Conservation (phyloP, 2,329 filamentous ascomycete genomes). For the Colletotrichum australisinense region DNA sequence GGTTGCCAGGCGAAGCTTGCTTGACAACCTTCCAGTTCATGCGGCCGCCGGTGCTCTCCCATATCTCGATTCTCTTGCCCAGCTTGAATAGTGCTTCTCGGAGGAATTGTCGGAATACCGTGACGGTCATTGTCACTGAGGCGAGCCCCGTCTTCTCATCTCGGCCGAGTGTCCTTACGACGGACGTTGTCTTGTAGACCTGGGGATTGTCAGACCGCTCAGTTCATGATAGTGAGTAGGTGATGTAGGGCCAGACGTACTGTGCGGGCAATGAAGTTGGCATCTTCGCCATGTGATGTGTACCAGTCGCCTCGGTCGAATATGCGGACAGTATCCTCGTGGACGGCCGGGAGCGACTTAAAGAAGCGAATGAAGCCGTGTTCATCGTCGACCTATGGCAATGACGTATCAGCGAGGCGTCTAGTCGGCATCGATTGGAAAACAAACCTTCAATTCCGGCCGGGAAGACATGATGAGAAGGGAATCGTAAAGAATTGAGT, state of each 20-base stretch:
- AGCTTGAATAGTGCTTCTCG: constrained; percentile 93
- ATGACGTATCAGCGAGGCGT: not conserved
- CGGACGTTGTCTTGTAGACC: constrained; percentile 98
- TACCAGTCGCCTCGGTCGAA: constrained; percentile 97
- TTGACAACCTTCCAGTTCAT: constrained; percentile 95
- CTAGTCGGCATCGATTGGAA: constrained; percentile 17
- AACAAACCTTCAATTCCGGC: constrained; percentile 74
- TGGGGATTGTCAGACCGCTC: constrained; percentile 43
- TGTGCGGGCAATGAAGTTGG: constrained; percentile 83
- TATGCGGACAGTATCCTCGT: constrained; percentile 83
- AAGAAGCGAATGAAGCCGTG: constrained; percentile 97
- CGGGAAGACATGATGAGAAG: constrained; percentile 72
- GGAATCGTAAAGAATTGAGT: not conserved
- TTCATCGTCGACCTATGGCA: constrained; percentile 87
- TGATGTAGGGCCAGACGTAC: constrained; percentile 53
- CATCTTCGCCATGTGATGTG: constrained; percentile 90
- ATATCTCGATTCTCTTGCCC: constrained; percentile 92
- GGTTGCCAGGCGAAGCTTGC: constrained; percentile 92
- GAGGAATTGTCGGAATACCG: constrained; percentile 95
- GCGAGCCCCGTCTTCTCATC: constrained; percentile 86
- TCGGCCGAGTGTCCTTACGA: constrained; percentile 88
- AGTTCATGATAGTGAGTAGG: not conserved
- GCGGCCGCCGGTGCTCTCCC: constrained; percentile 78
- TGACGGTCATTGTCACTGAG: constrained; percentile 95
- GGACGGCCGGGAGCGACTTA: constrained; percentile 80